Percentiles rank a stretch among this genome's conserved stretches.
phyloP scores from a whole-genome alignment of 2,329 filamentous ascomycete species.

The Trichoderma sp. region DNA sequence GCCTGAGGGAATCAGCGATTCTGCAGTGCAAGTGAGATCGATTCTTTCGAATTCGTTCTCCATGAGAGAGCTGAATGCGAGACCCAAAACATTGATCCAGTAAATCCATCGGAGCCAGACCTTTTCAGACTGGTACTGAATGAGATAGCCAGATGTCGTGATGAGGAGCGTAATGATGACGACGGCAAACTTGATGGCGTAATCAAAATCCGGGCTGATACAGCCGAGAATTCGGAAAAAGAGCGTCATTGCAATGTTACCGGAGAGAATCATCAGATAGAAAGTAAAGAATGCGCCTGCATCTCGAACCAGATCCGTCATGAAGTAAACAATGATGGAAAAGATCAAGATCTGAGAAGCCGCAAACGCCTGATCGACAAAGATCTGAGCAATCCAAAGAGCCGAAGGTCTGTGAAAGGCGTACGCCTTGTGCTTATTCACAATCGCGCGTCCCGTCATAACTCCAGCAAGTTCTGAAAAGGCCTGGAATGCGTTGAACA shows the following conservation, averaged over 20 bases:
- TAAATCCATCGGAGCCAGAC: conserved; percentile 81
- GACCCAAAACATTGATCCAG: conserved; percentile 74
- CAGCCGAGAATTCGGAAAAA: conserved; percentile 78
- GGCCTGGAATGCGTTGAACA: conserved; percentile 88
- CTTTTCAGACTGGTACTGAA: conserved; percentile 75
- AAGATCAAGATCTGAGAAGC: conserved; percentile 73
- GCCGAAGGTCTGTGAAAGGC: conserved; percentile 83
- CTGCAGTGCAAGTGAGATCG: conserved; percentile 68
- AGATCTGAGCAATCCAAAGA: conserved; percentile 80
- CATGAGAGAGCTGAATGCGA: conserved; percentile 80
- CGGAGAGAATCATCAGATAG: conserved; percentile 69
- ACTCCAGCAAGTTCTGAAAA: conserved; percentile 76
- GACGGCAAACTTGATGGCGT: conserved; percentile 80
- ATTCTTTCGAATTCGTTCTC: conserved; percentile 79
- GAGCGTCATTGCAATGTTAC: conserved; percentile 73
- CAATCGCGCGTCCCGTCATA: conserved; percentile 75
- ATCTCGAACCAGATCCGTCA: conserved; percentile 70
- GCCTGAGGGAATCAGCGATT: conserved; percentile 72
- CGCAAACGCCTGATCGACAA: conserved; percentile 75
- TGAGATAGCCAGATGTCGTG: conserved; percentile 79
- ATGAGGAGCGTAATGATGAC: conserved; percentile 82
- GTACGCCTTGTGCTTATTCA: conserved; percentile 84
- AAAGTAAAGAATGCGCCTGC: conserved; percentile 79
- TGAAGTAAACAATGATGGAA: conserved; percentile 77
- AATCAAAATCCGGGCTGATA: conserved; percentile 79